Conservation (phyloP, 805 yeast species). For the Wickerhamomyces kurtzmanii region DNA sequence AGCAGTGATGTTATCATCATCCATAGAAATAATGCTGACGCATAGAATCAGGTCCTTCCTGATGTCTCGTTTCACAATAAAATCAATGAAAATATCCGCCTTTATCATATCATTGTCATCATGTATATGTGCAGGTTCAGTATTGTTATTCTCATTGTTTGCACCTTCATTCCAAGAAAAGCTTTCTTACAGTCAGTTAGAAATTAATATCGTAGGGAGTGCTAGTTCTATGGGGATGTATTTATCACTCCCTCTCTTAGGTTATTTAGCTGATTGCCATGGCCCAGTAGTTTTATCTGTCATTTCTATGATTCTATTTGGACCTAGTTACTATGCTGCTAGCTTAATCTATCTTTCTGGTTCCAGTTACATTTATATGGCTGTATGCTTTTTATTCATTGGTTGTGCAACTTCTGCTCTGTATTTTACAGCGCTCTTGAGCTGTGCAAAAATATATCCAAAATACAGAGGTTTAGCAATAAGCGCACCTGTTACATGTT, state of each 20-base stretch:
- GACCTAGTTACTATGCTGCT: constrained; percentile 58
- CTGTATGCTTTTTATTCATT: constrained; percentile 44
- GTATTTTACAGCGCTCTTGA: constrained; percentile 60
- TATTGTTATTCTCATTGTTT: constrained; percentile 72
- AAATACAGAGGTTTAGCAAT: constrained; percentile 70
- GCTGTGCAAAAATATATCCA: constrained; percentile 84
- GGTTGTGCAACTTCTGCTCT: constrained; percentile 69
- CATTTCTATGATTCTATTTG: constrained; percentile 47
- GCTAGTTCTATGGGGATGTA: constrained; percentile 76
- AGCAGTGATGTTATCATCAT: constrained; percentile 15
- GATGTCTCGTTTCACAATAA: constrained; percentile 28
- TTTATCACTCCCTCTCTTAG: constrained; percentile 71
- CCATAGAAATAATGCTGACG: constrained; percentile 31
- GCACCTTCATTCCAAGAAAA: constrained; percentile 54
- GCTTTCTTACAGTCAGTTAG: constrained; percentile 55
- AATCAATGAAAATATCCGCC: constrained; percentile 34
- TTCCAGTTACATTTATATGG: constrained; percentile 23
- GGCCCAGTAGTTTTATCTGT: constrained; percentile 70
- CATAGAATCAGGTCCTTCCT: constrained; percentile 32
- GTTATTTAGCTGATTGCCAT: constrained; percentile 75
- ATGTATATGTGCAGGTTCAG: constrained; percentile 75
- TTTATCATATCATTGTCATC: constrained; percentile 48
- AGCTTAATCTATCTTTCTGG: constrained; percentile 22
- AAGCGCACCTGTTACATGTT: constrained; percentile 80
- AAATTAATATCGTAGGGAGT: constrained; percentile 67